Evolutionary conservation across 257 asterid species (phyloP), one percentile per base, ranked within the genome.

Genomic region (Eucommia ulmoides): DNA sequence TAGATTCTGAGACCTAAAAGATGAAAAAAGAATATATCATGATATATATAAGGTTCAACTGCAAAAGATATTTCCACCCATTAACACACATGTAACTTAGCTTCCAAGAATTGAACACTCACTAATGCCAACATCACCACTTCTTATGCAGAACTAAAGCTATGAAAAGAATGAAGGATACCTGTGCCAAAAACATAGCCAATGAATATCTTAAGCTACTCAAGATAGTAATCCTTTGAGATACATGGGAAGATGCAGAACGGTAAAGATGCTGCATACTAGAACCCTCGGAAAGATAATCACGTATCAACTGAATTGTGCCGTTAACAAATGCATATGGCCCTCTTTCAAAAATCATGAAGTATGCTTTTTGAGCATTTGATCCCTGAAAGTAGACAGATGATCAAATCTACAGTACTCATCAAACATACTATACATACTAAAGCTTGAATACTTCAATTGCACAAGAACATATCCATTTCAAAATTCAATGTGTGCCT

Each of bases 151-250:
- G 52, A 19, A 18, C n/a, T 23, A 24, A 50, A 54, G 23, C 41
- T 67, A 48, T 59, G 51, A 47, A 38, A 42, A 18, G 21, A 42
- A 18, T 16, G 15, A 21, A 10, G 6, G 19, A 42, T 16, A 86
- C 99, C 99, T 86, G 85, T 49, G 95, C 96, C 80, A 91, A 71
- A 75, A 91, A 91, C 9, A 83, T 62, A 26, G 96, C 81, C 74
- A 86, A 60, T 55, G 22, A 76, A 76, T 68, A 81, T 86, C 95
- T 80, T 50, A 91, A 74, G 65, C 81, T 75, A 42, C 60, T 62
- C 66, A 91, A 71, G 35, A 86, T 73, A 8, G 75, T 62, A 61
- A 91, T 79, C 81, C 96, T 77, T 71, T 86, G 94, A 9, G 96
- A 78, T 75, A 91, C 77, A 73, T 83, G 76, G 50, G 92, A 70